Percentiles rank a stretch among this genome's conserved stretches.
phyloP scores from a whole-genome alignment of 345 rosid genomes.

The Lagerstroemia speciosa region DNA sequence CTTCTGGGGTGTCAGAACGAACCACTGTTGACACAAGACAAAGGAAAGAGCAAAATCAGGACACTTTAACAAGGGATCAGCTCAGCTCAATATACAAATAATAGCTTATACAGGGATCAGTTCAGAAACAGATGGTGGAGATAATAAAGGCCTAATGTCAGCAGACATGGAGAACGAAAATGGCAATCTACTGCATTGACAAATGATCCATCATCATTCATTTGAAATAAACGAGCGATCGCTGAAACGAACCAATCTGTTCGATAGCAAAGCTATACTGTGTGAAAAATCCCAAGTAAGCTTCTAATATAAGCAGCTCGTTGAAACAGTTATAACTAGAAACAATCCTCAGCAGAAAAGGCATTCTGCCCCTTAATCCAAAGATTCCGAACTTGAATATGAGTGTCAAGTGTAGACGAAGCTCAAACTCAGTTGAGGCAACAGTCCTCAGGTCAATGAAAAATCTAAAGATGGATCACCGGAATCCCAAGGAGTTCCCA shows the following conservation, averaged over 20 bases:
- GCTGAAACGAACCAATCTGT: too few relatives aligned
- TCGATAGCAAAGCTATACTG: not conserved
- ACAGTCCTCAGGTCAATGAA: not conserved
- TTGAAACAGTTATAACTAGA: too few relatives aligned
- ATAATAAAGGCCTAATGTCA: not conserved
- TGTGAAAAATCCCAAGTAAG: not conserved
- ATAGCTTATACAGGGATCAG: not conserved
- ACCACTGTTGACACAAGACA: constrained; percentile 2
- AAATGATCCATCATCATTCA: not conserved
- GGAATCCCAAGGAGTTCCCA: too few relatives aligned
- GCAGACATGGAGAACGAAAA: not conserved
- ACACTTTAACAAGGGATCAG: not conserved
- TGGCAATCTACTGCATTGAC: not conserved
- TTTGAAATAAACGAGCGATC: not conserved
- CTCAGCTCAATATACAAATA: not conserved
- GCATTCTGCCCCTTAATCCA: too few relatives aligned
- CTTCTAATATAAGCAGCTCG: not conserved
- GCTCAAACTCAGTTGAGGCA: too few relatives aligned
- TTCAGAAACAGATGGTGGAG: not conserved
- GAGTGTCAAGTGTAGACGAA: too few relatives aligned
- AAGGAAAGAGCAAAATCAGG: not conserved
- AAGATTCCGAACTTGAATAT: too few relatives aligned
- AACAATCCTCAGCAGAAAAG: too few relatives aligned
- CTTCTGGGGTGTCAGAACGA: constrained; percentile 10
- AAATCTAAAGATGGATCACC: too few relatives aligned